phyloP scores from a whole-genome alignment of 257 asterid species.

The Ballota nigra region DNA sequence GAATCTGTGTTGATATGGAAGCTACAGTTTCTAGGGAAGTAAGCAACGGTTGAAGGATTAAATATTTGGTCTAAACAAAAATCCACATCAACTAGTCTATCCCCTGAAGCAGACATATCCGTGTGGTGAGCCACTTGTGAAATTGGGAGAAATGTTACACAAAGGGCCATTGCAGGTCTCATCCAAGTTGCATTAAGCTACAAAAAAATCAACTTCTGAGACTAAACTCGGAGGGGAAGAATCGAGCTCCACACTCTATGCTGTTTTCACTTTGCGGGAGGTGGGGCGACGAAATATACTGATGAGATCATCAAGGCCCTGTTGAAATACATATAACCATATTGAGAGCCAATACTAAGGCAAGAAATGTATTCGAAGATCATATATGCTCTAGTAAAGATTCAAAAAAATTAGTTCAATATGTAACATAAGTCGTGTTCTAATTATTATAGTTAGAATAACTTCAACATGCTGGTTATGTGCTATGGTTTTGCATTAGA shows the following conservation, averaged over 20 bases:
- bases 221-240: constrained; percentile 1
- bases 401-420: not conserved
- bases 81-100: constrained; percentile 18
- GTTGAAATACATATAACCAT: constrained; percentile 24
- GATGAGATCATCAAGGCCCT: constrained; percentile 95
- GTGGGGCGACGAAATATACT: constrained; percentile 89
- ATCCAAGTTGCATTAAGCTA: constrained; percentile 29
- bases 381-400: not conserved
- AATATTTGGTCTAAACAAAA: constrained; percentile 23
- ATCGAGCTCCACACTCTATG: constrained; percentile 28
- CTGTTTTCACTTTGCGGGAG: constrained; percentile 74
- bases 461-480: not conserved
- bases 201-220: constrained; percentile 26
- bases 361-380: not conserved
- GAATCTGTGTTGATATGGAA: not conserved
- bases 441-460: not conserved
- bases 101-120: constrained; percentile 16
- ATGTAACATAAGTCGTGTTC: not conserved
- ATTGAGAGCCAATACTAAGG: not conserved
- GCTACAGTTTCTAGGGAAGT: constrained; percentile 12
- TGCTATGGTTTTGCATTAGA: not conserved
- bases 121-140: not conserved
- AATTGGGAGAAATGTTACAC: constrained; percentile 16
- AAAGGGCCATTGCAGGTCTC: constrained; percentile 15
- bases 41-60: not conserved